Percentiles rank a stretch among this genome's conserved stretches.
phyloP scores from a whole-genome alignment of 2,329 filamentous ascomycete genomes.

The Penicillium sp. region DNA sequence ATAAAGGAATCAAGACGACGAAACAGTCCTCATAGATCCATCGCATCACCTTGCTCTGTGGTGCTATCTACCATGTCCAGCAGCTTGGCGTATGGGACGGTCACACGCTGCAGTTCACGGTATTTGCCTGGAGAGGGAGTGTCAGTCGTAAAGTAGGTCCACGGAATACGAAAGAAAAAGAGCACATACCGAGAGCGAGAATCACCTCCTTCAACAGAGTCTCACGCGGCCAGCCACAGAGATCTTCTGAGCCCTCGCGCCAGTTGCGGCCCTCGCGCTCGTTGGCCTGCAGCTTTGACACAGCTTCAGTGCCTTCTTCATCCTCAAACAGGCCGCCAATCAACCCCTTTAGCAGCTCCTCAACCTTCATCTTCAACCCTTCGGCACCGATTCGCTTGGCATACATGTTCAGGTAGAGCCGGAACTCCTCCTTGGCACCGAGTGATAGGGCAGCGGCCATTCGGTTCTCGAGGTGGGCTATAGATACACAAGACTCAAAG shows the following conservation, averaged over 20 bases:
- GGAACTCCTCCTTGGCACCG: constrained; percentile 85
- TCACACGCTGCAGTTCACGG: constrained; percentile 86
- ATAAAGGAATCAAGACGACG: not conserved
- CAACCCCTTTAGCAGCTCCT: constrained; percentile 81
- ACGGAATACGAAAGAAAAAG: not conserved
- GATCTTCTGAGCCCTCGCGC: constrained; percentile 57
- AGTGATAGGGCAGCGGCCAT: constrained; percentile 84
- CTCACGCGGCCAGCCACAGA: constrained; percentile 88
- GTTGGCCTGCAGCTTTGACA: constrained; percentile 26
- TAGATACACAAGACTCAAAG: constrained; percentile 85
- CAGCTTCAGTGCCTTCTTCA: constrained; percentile 52
- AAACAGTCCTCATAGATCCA: constrained; percentile 32
- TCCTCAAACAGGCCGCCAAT: constrained; percentile 66
- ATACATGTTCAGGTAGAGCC: constrained; percentile 96
- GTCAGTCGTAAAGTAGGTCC: constrained; percentile 15
- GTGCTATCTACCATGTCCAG: constrained; percentile 55
- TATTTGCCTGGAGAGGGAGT: constrained; percentile 71
- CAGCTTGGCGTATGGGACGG: constrained; percentile 89
- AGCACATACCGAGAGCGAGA: constrained; percentile 75
- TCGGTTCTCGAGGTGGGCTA: constrained; percentile 92
- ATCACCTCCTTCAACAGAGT: constrained; percentile 88
- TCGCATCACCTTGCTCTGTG: constrained; percentile 32
- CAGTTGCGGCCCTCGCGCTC: constrained; percentile 46
- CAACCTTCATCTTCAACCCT: constrained; percentile 80
- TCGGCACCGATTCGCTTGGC: constrained; percentile 92